Evolutionary conservation across 805 yeast genomes (phyloP).

Genomic region (Cyberlindnera euphorbiae): DNA sequence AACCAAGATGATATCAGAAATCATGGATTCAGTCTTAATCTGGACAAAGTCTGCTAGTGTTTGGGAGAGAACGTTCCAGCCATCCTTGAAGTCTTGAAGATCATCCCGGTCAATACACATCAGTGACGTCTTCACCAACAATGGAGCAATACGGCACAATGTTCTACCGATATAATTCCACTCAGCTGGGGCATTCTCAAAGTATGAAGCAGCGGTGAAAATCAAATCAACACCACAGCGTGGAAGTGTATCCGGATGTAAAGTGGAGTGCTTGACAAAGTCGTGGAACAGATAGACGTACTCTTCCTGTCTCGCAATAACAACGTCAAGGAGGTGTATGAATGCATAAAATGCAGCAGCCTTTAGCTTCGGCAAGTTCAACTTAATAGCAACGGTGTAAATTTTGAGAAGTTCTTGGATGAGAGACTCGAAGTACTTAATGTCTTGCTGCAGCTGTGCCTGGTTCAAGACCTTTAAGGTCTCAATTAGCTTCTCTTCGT

Average conservation of each 20-base stretch:
- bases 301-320: constrained; percentile 62
- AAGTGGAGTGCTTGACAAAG: constrained; percentile 33
- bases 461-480: constrained; percentile 47
- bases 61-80: constrained; percentile 30
- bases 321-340: constrained; percentile 55
- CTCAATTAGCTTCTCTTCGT: constrained; percentile 42
- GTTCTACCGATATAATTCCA: constrained; percentile 66
- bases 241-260: constrained; percentile 33
- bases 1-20: constrained; percentile 59
- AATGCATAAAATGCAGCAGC: constrained; percentile 47
- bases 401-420: constrained; percentile 36
- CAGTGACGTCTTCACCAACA: constrained; percentile 42
- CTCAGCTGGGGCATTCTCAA: constrained; percentile 43
- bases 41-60: constrained; percentile 41
- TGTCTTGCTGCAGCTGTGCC: constrained; percentile 47
- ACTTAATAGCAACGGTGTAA: constrained; percentile 23
- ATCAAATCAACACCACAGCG: constrained; percentile 48
- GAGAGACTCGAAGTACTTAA: constrained; percentile 60
- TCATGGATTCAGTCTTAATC: constrained; percentile 40
- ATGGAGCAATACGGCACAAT: constrained; percentile 52
- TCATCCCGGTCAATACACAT: constrained; percentile 22
- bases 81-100: constrained; percentile 21
- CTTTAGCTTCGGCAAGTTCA: constrained; percentile 25
- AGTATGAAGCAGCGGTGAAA: constrained; percentile 40
- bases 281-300: constrained; percentile 52